A percentile compares a stretch with the other conserved stretches of the same genome.
phyloP scores from a whole-genome alignment of 768 basidiomycete genomes.

The Mycena vitilis region DNA sequence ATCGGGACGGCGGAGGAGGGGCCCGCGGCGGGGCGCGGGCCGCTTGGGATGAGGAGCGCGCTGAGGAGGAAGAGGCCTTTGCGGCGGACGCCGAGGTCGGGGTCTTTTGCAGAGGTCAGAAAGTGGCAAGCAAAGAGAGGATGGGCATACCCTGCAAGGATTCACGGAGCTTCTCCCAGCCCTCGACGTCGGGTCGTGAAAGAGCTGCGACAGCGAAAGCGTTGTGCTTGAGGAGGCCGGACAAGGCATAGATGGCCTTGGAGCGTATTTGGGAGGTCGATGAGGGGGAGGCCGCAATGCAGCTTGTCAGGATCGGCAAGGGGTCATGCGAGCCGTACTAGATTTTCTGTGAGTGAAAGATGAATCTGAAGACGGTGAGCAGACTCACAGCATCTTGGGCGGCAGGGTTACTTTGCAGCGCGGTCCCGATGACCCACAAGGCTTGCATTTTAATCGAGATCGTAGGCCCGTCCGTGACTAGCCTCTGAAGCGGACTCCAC shows the following conservation, averaged over 20 bases:
- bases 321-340: constrained; percentile 78
- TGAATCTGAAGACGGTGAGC: neutral
- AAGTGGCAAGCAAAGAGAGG: no score
- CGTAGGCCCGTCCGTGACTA: constrained; percentile 68
- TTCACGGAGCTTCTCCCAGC: constrained; percentile 73
- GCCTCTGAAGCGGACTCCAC: constrained; percentile 79
- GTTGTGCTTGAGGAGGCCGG: constrained; percentile 83
- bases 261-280: constrained; percentile 68
- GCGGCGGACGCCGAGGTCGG: constrained; percentile 79
- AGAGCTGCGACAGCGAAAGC: constrained; percentile 70
- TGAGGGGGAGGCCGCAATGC: constrained; percentile 63
- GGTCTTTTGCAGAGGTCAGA: constrained; percentile 60
- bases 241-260: constrained; percentile 87
- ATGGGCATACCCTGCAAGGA: constrained; percentile 68
- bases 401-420: constrained; percentile 89
- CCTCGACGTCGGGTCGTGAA: constrained; percentile 56
- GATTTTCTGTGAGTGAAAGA: constrained; percentile 6
- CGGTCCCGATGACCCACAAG: constrained; percentile 91
- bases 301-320: constrained; percentile 69
- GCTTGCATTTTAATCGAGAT: constrained; percentile 74
- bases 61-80: constrained; percentile 85
- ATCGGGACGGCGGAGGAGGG: constrained; percentile 48
- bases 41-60: constrained; percentile 69
- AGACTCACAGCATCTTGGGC: constrained; percentile 79
- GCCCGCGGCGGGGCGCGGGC: constrained; percentile 35